Conservation (phyloP, 176 grass and related monocot genomes). For the Musa itinerans region DNA sequence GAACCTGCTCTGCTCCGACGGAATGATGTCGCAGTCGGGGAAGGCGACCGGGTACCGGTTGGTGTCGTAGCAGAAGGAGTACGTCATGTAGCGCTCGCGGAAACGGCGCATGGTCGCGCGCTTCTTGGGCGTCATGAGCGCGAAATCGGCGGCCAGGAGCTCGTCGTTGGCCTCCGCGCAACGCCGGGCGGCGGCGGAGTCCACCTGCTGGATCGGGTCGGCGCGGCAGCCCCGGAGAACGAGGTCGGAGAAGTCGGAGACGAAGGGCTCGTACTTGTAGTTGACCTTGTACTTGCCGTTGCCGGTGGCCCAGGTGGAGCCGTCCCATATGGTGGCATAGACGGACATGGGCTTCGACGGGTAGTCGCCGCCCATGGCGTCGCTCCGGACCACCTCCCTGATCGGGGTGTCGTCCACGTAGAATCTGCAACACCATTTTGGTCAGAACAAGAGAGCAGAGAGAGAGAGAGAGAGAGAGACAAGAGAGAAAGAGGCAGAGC, state of each 20-base stretch:
- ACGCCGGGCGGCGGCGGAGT: background rate
- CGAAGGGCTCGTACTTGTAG: conserved; percentile 3
- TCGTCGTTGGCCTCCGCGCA: background rate
- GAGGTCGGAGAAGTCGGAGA: conserved; percentile 6
- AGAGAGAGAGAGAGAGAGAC: background rate
- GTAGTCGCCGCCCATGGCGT: conserved; percentile 6
- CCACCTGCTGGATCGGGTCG: background rate
- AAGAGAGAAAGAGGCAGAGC: background rate
- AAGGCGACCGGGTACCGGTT: background rate
- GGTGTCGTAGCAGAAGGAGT: conserved; percentile 1
- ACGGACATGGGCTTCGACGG: conserved; percentile 1
- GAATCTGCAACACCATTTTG: background rate
- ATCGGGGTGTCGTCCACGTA: background rate
- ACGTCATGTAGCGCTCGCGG: conserved; percentile 2
- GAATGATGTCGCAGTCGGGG: conserved; percentile 1
- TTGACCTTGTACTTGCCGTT: conserved; percentile 7
- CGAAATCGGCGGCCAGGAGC: background rate
- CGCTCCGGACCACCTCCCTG: conserved; percentile 1
- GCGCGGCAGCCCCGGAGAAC: background rate
- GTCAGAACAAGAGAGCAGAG: background rate
- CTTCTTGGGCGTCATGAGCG: conserved; percentile 7
- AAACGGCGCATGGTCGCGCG: background rate
- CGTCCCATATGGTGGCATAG: conserved; percentile 4
- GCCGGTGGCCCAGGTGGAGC: conserved; percentile 1
- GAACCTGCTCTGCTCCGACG: conserved; percentile 6